Percentiles rank a stretch among this genome's conserved stretches.
phyloP scores from a whole-genome alignment of 176 grass and related monocot species.

The Aegilops tauschii region DNA sequence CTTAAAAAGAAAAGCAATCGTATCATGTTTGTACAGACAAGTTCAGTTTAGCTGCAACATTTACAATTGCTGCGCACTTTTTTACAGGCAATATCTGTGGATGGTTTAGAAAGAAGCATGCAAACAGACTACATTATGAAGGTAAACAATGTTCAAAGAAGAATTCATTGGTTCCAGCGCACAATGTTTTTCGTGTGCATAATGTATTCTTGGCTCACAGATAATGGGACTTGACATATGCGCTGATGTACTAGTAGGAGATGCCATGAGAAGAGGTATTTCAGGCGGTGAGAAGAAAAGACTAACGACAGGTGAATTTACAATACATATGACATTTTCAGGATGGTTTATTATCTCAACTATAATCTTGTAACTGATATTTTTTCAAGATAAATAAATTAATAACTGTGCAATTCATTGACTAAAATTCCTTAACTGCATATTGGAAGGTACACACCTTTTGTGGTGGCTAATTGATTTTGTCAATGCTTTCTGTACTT shows the following conservation, averaged over 20 bases:
- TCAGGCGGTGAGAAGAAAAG: conserved; percentile 91
- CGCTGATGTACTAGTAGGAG: conserved; percentile 61
- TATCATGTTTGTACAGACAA: not conserved
- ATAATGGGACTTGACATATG: conserved; percentile 95
- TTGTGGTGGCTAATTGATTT: not conserved
- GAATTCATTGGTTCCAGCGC: not conserved
- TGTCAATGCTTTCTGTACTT: not conserved
- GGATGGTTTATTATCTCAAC: not conserved
- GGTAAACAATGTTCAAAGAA: conserved; percentile 38
- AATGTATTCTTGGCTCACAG: conserved; percentile 29
- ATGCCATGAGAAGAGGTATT: conserved; percentile 92
- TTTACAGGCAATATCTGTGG: conserved; percentile 60
- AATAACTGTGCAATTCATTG: not conserved
- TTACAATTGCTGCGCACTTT: not conserved
- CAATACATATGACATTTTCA: not conserved
- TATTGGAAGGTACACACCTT: not conserved
- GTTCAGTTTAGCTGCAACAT: not conserved
- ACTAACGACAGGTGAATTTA: conserved; percentile 69
- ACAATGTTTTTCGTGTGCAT: not conserved
- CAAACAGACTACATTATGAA: conserved; percentile 94
- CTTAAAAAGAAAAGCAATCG: not conserved
- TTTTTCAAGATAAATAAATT: not conserved
- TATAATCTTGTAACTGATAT: not conserved
- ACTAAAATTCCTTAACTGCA: not conserved
- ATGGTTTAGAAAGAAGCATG: conserved; percentile 76